Conservation (phyloP, 2,329 filamentous ascomycete genomes). For the Pseudogymnoascus sp. region DNA sequence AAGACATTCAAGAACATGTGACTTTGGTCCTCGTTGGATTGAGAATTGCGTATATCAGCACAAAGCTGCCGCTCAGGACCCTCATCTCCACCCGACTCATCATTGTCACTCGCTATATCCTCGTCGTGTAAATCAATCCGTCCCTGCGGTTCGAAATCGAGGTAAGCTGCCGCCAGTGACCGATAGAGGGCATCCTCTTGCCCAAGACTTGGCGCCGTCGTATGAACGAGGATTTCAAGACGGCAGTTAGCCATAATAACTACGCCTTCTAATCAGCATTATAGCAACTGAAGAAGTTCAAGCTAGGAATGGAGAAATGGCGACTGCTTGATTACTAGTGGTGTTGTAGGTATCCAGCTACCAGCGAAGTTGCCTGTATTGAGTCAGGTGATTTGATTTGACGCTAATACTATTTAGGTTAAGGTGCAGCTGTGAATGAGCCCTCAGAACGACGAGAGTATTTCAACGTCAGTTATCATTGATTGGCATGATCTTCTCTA, state of each 20-base stretch:
- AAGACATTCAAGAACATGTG: constrained; percentile 2
- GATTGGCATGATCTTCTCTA: background rate
- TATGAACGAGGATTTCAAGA: constrained; percentile 27
- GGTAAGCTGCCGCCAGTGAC: constrained; percentile 24
- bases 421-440: background rate
- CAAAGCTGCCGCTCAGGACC: constrained; percentile 31
- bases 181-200: constrained; percentile 26
- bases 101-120: constrained; percentile 18
- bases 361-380: background rate
- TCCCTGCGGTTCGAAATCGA: constrained; percentile 22
- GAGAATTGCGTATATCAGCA: constrained; percentile 14
- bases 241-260: background rate
- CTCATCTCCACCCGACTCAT: constrained; percentile 36
- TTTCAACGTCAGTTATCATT: background rate
- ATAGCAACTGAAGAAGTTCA: background rate
- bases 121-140: constrained; percentile 12
- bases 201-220: constrained; percentile 24
- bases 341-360: background rate
- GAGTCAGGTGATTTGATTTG: background rate
- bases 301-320: background rate
- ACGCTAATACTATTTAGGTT: background rate
- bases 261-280: background rate
- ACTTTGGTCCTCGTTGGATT: constrained; percentile 17
- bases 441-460: background rate
- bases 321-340: background rate